phyloP scores from a whole-genome alignment of 2,329 filamentous ascomycete genomes.

The Verticillium longisporum region DNA sequence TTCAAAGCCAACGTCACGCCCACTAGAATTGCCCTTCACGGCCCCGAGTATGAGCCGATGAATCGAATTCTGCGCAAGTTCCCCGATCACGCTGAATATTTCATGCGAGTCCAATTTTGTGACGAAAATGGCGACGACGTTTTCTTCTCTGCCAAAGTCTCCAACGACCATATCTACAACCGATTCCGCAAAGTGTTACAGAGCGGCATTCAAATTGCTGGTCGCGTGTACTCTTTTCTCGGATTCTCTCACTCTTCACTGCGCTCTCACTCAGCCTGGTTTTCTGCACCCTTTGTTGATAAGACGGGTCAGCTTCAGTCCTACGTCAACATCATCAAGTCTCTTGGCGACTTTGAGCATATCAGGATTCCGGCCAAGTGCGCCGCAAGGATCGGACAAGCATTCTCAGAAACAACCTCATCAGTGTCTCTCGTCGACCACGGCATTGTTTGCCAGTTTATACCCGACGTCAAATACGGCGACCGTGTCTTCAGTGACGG shows the following conservation, averaged over 20 bases:
- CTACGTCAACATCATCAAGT: constrained; percentile 34
- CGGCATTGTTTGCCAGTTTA: constrained; percentile 22
- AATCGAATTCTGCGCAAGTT: constrained; percentile 68
- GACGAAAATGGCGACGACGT: constrained; percentile 67
- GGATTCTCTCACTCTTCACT: constrained; percentile 78
- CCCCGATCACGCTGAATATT: constrained; percentile 50
- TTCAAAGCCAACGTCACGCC: constrained; percentile 55
- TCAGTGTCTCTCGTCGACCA: constrained; percentile 43
- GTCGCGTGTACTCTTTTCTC: constrained; percentile 57
- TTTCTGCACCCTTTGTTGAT: constrained; percentile 40
- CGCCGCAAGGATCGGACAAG: constrained; percentile 55
- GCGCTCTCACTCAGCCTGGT: constrained; percentile 64
- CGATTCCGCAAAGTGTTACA: constrained; percentile 56
- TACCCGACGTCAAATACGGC: constrained; percentile 45
- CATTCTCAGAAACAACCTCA: constrained; percentile 68
- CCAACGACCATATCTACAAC: constrained; percentile 40
- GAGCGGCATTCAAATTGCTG: constrained; percentile 56
- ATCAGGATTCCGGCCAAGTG: constrained; percentile 49
- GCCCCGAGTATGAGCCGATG: constrained; percentile 59
- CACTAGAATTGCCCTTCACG: constrained; percentile 46
- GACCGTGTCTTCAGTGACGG: constrained; percentile 70
- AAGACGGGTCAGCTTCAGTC: constrained; percentile 22
- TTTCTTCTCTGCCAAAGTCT: constrained; percentile 44
- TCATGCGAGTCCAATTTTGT: constrained; percentile 64
- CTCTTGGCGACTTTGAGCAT: constrained; percentile 41